Conservation (phyloP, 1,284 basidiomycete species). For the Ustilago loliicola region DNA sequence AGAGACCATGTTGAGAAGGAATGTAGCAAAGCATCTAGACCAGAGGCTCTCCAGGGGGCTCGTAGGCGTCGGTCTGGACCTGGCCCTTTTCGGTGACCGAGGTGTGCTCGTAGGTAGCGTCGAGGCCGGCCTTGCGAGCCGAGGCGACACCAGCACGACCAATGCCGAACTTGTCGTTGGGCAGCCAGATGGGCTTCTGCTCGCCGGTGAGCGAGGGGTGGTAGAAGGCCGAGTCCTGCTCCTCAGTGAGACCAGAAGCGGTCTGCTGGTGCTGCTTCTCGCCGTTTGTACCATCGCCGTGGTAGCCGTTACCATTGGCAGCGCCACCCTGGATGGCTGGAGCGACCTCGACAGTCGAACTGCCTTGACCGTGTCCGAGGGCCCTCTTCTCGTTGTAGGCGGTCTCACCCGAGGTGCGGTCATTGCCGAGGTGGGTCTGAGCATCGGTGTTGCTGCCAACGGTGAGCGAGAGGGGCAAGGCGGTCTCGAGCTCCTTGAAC, state of each 20-base stretch:
- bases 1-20: not conserved
- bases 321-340: conserved; percentile 15
- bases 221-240: conserved; percentile 58
- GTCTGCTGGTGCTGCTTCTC: conserved; percentile 22
- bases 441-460: conserved; percentile 18
- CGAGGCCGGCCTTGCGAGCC: conserved; percentile 62
- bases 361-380: conserved; percentile 17
- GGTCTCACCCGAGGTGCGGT: conserved; percentile 47
- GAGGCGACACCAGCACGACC: conserved; percentile 59
- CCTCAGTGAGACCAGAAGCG: conserved; percentile 13
- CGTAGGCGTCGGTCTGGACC: conserved; percentile 60
- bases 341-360: conserved; percentile 20
- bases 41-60: conserved; percentile 64
- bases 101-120: conserved; percentile 61
- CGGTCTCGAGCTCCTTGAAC: conserved; percentile 59
- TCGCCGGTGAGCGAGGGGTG: conserved; percentile 63
- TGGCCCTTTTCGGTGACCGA: conserved; percentile 65
- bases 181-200: conserved; percentile 67
- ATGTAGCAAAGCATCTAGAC: conserved; percentile 27
- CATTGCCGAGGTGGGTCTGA: conserved; percentile 19
- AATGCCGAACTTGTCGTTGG: conserved; percentile 67
- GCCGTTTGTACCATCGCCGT: conserved; percentile 16
- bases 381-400: conserved; percentile 57
- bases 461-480: conserved; percentile 59
- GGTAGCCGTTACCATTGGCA: conserved; percentile 27